phyloP scores from a whole-genome alignment of 805 yeast genomes.

The Middelhovenomyces tepae region DNA sequence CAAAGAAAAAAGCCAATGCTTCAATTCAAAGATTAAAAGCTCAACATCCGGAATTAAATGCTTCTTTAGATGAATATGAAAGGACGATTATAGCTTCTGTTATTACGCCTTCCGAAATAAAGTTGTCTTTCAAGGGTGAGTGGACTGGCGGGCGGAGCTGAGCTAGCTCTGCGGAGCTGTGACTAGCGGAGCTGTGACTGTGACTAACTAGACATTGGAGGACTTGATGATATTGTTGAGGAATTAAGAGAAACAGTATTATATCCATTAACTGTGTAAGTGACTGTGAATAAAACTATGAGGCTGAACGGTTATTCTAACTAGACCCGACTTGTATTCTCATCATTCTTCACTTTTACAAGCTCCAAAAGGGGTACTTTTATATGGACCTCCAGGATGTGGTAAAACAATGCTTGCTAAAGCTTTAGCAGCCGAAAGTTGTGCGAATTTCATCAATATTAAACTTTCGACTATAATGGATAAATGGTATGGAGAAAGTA shows the following conservation, averaged over 20 bases:
- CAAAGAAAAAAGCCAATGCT: conserved; percentile 50
- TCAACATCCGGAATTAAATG: conserved; percentile 47
- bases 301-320: conserved; percentile 9
- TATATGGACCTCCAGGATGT: conserved; percentile 96
- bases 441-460: conserved; percentile 83
- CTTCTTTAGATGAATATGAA: conserved; percentile 62
- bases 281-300: background rate
- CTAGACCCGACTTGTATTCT: conserved; percentile 59
- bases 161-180: background rate
- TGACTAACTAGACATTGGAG: conserved; percentile 62
- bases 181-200: conserved; percentile 1
- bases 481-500: conserved; percentile 96
- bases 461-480: conserved; percentile 93
- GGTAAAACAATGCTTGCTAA: conserved; percentile 97
- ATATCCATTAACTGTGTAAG: conserved; percentile 57
- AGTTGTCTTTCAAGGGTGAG: conserved; percentile 49
- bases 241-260: conserved; percentile 84
- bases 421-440: conserved; percentile 85
- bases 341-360: conserved; percentile 47
- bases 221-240: conserved; percentile 70
- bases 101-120: conserved; percentile 76
- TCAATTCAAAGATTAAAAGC: conserved; percentile 49
- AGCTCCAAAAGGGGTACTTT: conserved; percentile 89
- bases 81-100: conserved; percentile 66
- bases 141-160: background rate